Percentiles rank a stretch among this genome's conserved stretches.
phyloP scores from a whole-genome alignment of 2,329 filamentous ascomycete genomes.

The Claviceps arundinis region DNA sequence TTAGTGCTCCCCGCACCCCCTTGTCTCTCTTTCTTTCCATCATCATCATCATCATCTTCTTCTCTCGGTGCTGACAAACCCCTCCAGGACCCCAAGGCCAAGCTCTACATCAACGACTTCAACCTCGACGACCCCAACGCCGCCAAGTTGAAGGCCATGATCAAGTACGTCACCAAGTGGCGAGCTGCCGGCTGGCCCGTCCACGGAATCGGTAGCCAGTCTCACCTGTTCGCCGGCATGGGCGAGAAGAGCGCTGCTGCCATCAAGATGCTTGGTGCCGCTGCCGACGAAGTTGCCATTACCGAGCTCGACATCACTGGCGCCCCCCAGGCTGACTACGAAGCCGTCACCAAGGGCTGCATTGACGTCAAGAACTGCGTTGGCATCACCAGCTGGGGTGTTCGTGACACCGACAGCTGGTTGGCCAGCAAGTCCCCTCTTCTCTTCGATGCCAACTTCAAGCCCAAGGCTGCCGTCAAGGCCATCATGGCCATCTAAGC shows the following conservation, averaged over 20 bases:
- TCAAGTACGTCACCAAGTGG: constrained; percentile 50
- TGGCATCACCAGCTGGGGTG: constrained; percentile 52
- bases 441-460: constrained; percentile 36
- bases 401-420: constrained; percentile 33
- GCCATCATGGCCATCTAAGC: background rate
- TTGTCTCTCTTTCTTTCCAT: too few species aligned
- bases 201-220: background rate
- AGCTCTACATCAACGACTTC: constrained; percentile 66
- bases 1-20: background rate
- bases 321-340: constrained; percentile 42
- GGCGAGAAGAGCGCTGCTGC: constrained; percentile 33
- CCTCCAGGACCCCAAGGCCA: constrained; percentile 45
- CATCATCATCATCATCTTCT: background rate
- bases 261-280: constrained; percentile 37
- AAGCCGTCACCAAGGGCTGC: constrained; percentile 45
- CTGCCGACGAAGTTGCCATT: constrained; percentile 44
- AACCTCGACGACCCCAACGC: constrained; percentile 49
- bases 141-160: constrained; percentile 44
- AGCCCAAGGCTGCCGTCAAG: background rate
- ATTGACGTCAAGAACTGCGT: constrained; percentile 45
- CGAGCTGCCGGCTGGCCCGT: constrained; percentile 27
- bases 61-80: background rate
- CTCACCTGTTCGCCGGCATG: background rate
- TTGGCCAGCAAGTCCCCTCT: constrained; percentile 34
- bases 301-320: constrained; percentile 56